These are phyloP conservation scores for Naganishia antarctica DNA, from an alignment of 768 basidiomycete genomes.

Conservation along the genomic window DNA sequence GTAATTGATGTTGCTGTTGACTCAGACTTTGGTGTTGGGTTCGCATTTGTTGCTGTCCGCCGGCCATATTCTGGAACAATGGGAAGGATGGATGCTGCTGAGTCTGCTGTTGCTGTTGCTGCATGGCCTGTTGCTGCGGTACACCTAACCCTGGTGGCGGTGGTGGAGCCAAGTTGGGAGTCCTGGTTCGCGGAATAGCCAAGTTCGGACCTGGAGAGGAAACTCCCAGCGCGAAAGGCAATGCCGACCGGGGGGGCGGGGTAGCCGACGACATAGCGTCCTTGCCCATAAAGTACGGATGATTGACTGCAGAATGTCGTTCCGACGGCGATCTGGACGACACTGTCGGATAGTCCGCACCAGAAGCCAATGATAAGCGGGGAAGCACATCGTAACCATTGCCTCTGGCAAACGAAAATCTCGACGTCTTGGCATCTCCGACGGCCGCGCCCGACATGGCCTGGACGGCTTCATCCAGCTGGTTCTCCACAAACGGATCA, in stretches of 20 bases:
- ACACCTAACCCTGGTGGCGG: constrained; percentile 27
- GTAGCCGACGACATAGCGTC: constrained; percentile 10
- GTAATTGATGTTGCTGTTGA: constrained; percentile 22
- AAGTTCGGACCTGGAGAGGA: constrained; percentile 1
- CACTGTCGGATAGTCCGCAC: constrained; percentile 2
- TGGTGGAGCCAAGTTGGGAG: constrained; percentile 2
- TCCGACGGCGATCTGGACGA: constrained; percentile 6
- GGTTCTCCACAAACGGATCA: constrained; percentile 28
- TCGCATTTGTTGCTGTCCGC: constrained; percentile 17
- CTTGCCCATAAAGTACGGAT: constrained; percentile 14
- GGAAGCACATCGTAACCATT: constrained; percentile 16
- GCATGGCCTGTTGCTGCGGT: constrained; percentile 15
- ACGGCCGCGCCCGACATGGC: constrained; percentile 15
- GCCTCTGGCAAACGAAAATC: constrained; percentile 28
- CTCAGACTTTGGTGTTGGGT: constrained; percentile 18
- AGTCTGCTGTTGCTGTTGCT: constrained; percentile 7
- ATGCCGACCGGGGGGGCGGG: constrained; percentile 15
- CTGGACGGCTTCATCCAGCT: constrained; percentile 15
- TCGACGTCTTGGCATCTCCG: constrained; percentile 20
- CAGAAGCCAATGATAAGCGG: neutral
- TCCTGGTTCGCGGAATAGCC: neutral
- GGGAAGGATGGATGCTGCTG: constrained; percentile 18
- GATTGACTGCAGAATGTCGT: neutral
- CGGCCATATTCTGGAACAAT: constrained; percentile 8
- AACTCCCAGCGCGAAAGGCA: constrained; percentile 8